Percentiles rank a stretch among this genome's conserved stretches.
These are phyloP conservation scores for Jacaranda copaia DNA, from an alignment of 257 asterid species.

Conservation along the genomic window DNA sequence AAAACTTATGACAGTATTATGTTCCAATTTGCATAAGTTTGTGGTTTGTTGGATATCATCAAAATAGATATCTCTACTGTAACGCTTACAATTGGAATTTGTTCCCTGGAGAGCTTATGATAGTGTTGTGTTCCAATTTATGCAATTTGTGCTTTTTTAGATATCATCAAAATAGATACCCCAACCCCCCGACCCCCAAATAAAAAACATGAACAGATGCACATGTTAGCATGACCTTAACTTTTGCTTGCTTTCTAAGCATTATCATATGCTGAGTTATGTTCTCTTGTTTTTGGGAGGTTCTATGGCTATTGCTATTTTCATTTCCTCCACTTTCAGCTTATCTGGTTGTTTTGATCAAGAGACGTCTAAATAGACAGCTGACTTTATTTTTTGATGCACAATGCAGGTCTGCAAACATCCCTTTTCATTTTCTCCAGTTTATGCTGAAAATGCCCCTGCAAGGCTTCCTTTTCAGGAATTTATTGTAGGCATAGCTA, in stretches of 20 bases:
- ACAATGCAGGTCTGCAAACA: constrained; percentile 90
- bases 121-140: neutral
- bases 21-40: too few species aligned
- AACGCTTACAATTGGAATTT: neutral
- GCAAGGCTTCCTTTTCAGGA: constrained; percentile 91
- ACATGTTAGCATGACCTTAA: neutral
- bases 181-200: neutral
- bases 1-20: too few species aligned
- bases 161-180: neutral
- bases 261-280: neutral
- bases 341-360: constrained; percentile 9
- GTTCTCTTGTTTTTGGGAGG: constrained; percentile 6
- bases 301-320: constrained; percentile 8
- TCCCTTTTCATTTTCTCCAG: constrained; percentile 95
- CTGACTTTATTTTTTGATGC: constrained; percentile 23
- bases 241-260: neutral
- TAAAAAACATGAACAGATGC: neutral
- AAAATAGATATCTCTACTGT: too few species aligned
- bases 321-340: constrained; percentile 3
- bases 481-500: constrained; percentile 85
- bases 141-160: neutral
- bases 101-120: neutral
- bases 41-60: too few species aligned
- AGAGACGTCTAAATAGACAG: neutral
- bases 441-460: constrained; percentile 94